Base-by-base conservation (phyloP, 768 basidiomycete species). In the Kwoniella bestiolae region DNA sequence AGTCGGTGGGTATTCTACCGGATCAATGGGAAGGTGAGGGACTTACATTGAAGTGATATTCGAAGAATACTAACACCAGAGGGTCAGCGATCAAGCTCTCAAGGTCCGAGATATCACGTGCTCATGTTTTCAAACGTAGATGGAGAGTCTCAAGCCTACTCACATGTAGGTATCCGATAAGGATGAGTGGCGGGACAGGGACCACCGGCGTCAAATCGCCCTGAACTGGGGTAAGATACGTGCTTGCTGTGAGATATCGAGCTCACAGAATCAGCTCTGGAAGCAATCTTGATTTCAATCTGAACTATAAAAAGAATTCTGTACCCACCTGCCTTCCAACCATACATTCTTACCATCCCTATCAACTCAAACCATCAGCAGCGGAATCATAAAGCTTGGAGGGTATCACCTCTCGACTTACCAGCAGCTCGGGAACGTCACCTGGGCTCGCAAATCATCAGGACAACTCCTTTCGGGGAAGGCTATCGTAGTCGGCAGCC, bases 141-240 rank as follows among this genome's bases (percentile, higher is more conserved):
- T n/a, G n/a, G n/a, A n/a, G n/a, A n/a, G n/a, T n/a, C n/a, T n/a
- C 1, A 53, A 38, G 28, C 5, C 1, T 35, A 71, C 69, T 67
- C 34, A 71, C 69, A 34, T 4, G 51, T 61, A 29, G 65, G 60
- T 38, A 72, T 46, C 2, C 68, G 45, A 12, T 70, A 47, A 5
- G 74, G 74, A 60, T 75, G 74, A 18, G 68, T 70, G 26, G 64
- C 32, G 7, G 74, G 74, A 66, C 74, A 76, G 1, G 50, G 56
- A 3, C 67, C 71, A 35, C 69, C 69, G 2, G 65, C 63, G 32
- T 73, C 69, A 34, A 38, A 66, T 14, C 57, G 56, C 5, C 69
- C 72, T 14, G 59, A 59, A 41, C 67, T 47, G 26, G 55, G 51
- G 41, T 73, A 76, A 2, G 72, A 41, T 5, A 76, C 68, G 47